phyloP scores from a whole-genome alignment of 2,329 filamentous ascomycete genomes.

The Dryadomyces sulphureus region DNA sequence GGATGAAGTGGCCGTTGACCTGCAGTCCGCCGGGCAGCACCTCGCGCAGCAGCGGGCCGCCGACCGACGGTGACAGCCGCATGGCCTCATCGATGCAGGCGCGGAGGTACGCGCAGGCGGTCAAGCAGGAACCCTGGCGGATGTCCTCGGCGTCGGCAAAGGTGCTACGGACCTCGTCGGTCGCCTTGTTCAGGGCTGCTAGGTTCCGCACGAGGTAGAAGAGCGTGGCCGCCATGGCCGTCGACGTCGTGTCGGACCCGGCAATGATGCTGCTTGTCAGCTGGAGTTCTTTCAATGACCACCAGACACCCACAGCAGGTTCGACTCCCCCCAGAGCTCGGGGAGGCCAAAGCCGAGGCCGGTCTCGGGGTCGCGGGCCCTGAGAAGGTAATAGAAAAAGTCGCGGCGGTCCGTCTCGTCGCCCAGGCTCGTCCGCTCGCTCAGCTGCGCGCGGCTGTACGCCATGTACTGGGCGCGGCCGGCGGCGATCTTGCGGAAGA shows the following conservation, averaged over 20 bases:
- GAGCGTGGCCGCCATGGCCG: conserved; percentile 46
- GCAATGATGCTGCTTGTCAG: conserved; percentile 41
- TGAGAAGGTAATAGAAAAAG: conserved; percentile 63
- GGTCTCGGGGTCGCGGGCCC: conserved; percentile 56
- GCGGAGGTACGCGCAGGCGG: conserved; percentile 41
- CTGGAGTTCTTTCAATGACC: background rate
- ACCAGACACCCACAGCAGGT: conserved; percentile 34
- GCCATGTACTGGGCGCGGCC: conserved; percentile 56
- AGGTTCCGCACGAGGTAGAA: conserved; percentile 47
- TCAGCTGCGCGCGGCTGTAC: conserved; percentile 53
- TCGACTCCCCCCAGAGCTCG: conserved; percentile 58
- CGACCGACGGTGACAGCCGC: conserved; percentile 46
- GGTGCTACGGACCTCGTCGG: conserved; percentile 33
- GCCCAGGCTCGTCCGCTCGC: conserved; percentile 50
- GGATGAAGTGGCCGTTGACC: conserved; percentile 38
- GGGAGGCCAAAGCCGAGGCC: conserved; percentile 49
- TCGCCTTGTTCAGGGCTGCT: conserved; percentile 28
- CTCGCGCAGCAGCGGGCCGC: conserved; percentile 44
- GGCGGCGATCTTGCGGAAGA: conserved; percentile 52
- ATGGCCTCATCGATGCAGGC: conserved; percentile 53
- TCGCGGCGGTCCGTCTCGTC: conserved; percentile 54
- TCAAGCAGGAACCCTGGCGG: conserved; percentile 32
- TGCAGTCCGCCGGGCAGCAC: conserved; percentile 38
- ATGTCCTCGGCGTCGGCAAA: conserved; percentile 42
- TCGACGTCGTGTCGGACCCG: conserved; percentile 58